These are phyloP conservation scores for Aureobasidium sp. DNA, from an alignment of 2,329 filamentous ascomycete species.

Conservation along the genomic window DNA sequence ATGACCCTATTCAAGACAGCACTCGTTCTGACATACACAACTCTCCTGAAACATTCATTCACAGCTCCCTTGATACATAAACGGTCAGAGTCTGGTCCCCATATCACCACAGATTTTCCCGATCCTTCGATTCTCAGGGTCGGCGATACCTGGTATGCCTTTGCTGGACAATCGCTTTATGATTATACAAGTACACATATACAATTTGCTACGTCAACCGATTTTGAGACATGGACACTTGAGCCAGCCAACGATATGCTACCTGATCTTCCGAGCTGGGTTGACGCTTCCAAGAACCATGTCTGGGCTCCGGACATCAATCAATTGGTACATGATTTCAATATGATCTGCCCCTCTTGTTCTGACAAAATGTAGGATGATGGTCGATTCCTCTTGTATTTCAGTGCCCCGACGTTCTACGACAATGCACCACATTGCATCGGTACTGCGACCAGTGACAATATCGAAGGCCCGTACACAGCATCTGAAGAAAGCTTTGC, in stretches of 20 bases:
- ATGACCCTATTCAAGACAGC: background rate
- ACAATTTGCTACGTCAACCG: slow-evolving; percentile 29
- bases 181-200: slow-evolving; percentile 24
- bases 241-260: slow-evolving; percentile 26
- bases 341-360: background rate
- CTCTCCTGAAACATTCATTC: background rate
- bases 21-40: background rate
- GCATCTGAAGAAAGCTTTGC: slow-evolving; percentile 21
- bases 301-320: slow-evolving; percentile 33
- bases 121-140: slow-evolving; percentile 30
- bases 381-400: slow-evolving; percentile 26
- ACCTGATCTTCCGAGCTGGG: slow-evolving; percentile 26
- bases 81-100: slow-evolving; percentile 14
- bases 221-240: slow-evolving; percentile 28
- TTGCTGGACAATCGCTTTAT: slow-evolving; percentile 26
- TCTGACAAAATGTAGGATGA: slow-evolving; percentile 16
- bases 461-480: slow-evolving; percentile 23
- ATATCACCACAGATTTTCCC: slow-evolving; percentile 19
- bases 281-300: slow-evolving; percentile 19
- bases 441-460: slow-evolving; percentile 21
- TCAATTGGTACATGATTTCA: slow-evolving; percentile 15
- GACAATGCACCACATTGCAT: slow-evolving; percentile 23
- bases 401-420: slow-evolving; percentile 21
- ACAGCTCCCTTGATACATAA: background rate
- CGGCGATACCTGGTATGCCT: slow-evolving; percentile 30